phyloP scores from a whole-genome alignment of 163 green algal genomes.

The Prototheca cutis region DNA sequence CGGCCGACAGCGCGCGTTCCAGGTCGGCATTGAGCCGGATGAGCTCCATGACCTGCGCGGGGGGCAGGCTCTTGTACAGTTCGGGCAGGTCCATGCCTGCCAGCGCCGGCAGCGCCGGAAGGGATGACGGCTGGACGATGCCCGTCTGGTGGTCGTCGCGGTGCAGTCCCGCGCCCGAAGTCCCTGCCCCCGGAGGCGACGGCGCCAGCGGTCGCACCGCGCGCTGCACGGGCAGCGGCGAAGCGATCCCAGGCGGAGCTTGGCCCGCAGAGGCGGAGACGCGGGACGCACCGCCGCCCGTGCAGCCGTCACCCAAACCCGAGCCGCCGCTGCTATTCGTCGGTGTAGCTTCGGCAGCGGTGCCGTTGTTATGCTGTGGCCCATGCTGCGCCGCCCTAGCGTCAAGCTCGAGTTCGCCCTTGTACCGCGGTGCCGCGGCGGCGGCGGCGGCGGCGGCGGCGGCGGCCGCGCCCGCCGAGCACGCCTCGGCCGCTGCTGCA shows the following conservation, averaged over 20 bases:
- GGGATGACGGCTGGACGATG: no score
- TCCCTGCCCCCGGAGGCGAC: not conserved
- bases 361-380: no score
- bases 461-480: not conserved
- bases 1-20: conserved; percentile 13
- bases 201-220: not conserved
- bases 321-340: no score
- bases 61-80: conserved; percentile 1
- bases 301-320: not conserved
- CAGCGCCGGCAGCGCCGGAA: not conserved
- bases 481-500: not conserved
- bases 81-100: not conserved
- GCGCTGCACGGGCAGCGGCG: not conserved
- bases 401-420: no score
- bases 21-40: conserved; percentile 24
- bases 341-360: no score
- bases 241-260: not conserved
- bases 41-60: conserved; percentile 11
- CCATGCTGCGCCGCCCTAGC: no score
- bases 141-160: no score
- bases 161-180: no score
- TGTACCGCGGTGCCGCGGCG: not conserved
- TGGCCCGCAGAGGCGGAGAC: no score
- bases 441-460: not conserved
- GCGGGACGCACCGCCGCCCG: no score